Conservation (phyloP, 2,329 filamentous ascomycete genomes). For the Aspergillus glaucus region DNA sequence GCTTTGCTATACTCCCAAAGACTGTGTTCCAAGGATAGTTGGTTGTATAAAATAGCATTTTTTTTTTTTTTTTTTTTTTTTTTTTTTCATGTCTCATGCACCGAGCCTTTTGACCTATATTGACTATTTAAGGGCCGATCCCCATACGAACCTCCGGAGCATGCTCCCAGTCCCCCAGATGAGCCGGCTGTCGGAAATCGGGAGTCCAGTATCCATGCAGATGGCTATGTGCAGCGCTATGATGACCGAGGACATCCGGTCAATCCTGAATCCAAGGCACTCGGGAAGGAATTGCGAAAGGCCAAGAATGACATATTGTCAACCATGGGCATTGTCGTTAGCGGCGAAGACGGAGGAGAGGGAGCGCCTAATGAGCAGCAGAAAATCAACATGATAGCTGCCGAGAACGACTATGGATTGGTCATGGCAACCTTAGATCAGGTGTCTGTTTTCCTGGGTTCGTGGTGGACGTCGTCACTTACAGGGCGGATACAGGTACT, state of each 20-base stretch:
- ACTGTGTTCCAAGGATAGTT: neutral
- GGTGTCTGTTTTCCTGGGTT: constrained; percentile 33
- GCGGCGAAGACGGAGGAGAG: constrained; percentile 32
- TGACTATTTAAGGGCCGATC: constrained; percentile 38
- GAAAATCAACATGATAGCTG: constrained; percentile 31
- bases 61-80: constrained; percentile 1
- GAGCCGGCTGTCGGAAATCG: constrained; percentile 15
- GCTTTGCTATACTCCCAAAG: neutral
- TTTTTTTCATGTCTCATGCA: constrained; percentile 3
- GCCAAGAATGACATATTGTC: constrained; percentile 47
- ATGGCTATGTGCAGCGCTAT: constrained; percentile 43
- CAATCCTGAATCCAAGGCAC: constrained; percentile 36
- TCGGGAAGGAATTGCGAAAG: constrained; percentile 36
- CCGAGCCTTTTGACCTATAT: constrained; percentile 4
- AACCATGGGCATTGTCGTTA: constrained; percentile 44
- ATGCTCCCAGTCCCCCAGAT: constrained; percentile 11
- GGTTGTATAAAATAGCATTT: neutral
- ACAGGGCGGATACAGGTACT: constrained; percentile 34
- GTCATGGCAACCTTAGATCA: constrained; percentile 37
- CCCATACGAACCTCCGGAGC: constrained; percentile 39
- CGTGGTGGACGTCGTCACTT: constrained; percentile 38
- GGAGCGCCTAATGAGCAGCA: constrained; percentile 32
- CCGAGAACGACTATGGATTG: constrained; percentile 40
- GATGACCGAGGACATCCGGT: constrained; percentile 43
- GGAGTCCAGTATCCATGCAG: constrained; percentile 26